phyloP scores from a whole-genome alignment of 441 rosid species.

The Rhodomyrtus psidioides region DNA sequence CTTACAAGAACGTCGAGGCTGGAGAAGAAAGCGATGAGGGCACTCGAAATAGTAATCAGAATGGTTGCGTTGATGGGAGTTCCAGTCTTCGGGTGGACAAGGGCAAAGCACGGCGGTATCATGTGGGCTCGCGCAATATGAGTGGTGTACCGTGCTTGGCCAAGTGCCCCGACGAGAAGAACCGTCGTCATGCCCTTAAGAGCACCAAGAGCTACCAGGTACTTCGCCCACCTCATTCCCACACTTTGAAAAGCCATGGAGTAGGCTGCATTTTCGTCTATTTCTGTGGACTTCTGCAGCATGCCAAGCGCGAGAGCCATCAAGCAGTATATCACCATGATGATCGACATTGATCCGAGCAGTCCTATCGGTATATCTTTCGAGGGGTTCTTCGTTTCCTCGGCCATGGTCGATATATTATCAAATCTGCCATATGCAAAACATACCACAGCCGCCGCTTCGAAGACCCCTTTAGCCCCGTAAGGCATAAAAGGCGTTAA shows the following conservation, averaged over 20 bases:
- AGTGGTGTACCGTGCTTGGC: slow-evolving; percentile 36
- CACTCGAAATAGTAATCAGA: slow-evolving; percentile 17
- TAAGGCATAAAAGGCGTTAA: slow-evolving; percentile 29
- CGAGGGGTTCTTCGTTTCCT: slow-evolving; percentile 44
- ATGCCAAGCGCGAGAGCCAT: slow-evolving; percentile 36
- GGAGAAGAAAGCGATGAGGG: slow-evolving; percentile 27
- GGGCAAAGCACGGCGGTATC: slow-evolving; percentile 55
- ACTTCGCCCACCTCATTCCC: slow-evolving; percentile 44
- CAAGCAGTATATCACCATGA: slow-evolving; percentile 35
- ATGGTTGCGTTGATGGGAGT: slow-evolving; percentile 41
- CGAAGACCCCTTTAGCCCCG: slow-evolving; percentile 28
- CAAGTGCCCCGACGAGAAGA: slow-evolving; percentile 37
- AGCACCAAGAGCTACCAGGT: slow-evolving; percentile 38
- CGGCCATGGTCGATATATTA: slow-evolving; percentile 41
- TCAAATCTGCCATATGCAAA: slow-evolving; percentile 40
- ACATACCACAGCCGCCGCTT: slow-evolving; percentile 34
- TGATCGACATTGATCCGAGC: slow-evolving; percentile 40
- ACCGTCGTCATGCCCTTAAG: slow-evolving; percentile 54
- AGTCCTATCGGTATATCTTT: slow-evolving; percentile 40
- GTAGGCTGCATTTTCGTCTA: slow-evolving; percentile 29
- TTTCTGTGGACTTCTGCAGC: slow-evolving; percentile 37
- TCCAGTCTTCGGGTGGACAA: slow-evolving; percentile 39
- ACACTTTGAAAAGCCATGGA: slow-evolving; percentile 36
- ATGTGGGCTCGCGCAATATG: slow-evolving; percentile 47
- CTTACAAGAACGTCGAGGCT: slow-evolving; percentile 16